Percentiles rank a stretch among this genome's conserved stretches.
phyloP scores from a whole-genome alignment of 2,329 filamentous ascomycete species.

The Fusarium albidum region DNA sequence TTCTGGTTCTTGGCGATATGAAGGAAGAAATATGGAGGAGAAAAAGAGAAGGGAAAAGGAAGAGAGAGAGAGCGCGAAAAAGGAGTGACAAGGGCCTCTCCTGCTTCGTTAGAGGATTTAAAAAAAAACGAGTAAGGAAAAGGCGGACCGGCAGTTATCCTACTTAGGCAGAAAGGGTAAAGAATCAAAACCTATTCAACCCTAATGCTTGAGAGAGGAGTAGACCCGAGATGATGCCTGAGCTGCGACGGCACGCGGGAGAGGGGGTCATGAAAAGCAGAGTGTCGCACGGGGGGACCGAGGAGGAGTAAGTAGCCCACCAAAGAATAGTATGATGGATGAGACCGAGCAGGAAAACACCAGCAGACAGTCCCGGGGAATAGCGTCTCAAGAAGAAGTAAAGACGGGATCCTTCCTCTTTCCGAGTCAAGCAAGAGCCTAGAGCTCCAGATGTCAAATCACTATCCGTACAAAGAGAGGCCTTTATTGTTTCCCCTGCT shows the following conservation, averaged over 20 bases:
- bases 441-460: conserved; percentile 1
- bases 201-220: not conserved
- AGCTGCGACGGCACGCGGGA: conserved; percentile 4
- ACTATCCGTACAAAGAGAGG: conserved; percentile 7
- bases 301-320: not conserved
- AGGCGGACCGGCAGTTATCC: not conserved
- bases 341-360: conserved; percentile 1
- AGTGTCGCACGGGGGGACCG: conserved; percentile 8
- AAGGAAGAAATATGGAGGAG: not conserved
- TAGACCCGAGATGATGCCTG: not conserved
- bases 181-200: not conserved
- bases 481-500: conserved; percentile 15
- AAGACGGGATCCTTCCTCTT: conserved; percentile 19
- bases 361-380: conserved; percentile 2
- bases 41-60: not conserved
- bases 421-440: conserved; percentile 17
- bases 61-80: no score
- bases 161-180: conserved; percentile 3
- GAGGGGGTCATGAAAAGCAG: conserved; percentile 14
- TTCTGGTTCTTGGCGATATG: conserved; percentile 8
- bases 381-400: not conserved
- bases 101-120: not conserved
- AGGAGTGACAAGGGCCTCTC: no score
- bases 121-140: not conserved
- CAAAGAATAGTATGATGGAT: conserved; percentile 2